A percentile compares a stretch with the other conserved stretches of the same genome.
phyloP scores from a whole-genome alignment of 1,139 yeast species.

The Tardiomyces depauwii region DNA sequence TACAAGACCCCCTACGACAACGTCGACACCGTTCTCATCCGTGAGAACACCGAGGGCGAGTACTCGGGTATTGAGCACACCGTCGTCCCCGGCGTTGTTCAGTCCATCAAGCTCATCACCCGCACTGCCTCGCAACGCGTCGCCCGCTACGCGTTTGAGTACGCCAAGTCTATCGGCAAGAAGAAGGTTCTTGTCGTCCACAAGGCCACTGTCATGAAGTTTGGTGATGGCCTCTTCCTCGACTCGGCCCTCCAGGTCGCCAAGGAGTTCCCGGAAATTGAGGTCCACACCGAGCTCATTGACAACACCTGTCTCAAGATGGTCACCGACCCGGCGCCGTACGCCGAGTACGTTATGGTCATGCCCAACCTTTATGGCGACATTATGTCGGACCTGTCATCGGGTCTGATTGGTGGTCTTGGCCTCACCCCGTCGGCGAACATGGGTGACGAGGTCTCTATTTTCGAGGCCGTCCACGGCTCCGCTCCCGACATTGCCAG shows the following conservation, averaged over 20 bases:
- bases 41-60: constrained; percentile 99
- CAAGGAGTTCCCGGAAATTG: constrained; percentile 84
- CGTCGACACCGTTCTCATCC: constrained; percentile 90
- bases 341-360: constrained; percentile 83
- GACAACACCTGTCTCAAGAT: constrained; percentile 91
- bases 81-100: constrained; percentile 96
- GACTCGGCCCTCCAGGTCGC: constrained; percentile 83
- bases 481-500: constrained; percentile 99
- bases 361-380: constrained; percentile 99
- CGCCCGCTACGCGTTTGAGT: constrained; percentile 92
- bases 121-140: constrained; percentile 94
- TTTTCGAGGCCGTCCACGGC: constrained; percentile 99
- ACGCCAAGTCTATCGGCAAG: constrained; percentile 82
- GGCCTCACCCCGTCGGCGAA: constrained; percentile 98
- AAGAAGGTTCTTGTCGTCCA: constrained; percentile 90
- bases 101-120: constrained; percentile 94
- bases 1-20: constrained; percentile 90
- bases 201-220: constrained; percentile 97
- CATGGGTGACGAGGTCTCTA: constrained; percentile 96
- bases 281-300: constrained; percentile 73
- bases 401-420: constrained; percentile 96
- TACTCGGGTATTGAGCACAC: constrained; percentile 98
- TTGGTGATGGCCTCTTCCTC: constrained; percentile 94
- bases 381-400: constrained; percentile 91
- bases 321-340: constrained; percentile 80